These are phyloP conservation scores for Pseudogymnoascus sp. DNA, from an alignment of 2,329 filamentous ascomycete species.

Conservation along the genomic window DNA sequence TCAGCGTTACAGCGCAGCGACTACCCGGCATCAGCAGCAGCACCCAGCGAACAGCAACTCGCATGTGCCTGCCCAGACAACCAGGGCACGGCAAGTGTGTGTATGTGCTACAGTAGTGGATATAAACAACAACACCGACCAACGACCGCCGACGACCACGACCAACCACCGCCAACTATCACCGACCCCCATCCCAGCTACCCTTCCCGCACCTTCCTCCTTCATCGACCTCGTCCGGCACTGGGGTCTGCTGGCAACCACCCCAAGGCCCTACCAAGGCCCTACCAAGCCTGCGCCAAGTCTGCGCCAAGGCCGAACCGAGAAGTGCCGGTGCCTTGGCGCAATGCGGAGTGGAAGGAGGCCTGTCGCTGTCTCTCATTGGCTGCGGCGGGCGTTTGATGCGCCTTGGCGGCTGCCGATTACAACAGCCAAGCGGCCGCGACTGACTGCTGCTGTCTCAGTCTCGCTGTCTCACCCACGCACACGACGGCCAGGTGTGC, in stretches of 20 bases:
- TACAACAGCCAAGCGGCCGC: not conserved
- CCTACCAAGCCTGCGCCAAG: not conserved
- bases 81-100: not conserved
- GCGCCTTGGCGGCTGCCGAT: conserved; percentile 1
- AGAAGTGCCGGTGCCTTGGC: not conserved
- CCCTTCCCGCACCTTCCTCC: not conserved
- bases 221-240: not conserved
- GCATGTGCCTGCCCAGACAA: conserved; percentile 1
- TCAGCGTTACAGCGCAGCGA: not conserved
- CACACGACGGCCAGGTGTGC: not conserved
- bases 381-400: not conserved
- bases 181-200: not conserved
- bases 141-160: not conserved
- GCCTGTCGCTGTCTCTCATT: not conserved
- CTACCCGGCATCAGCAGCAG: not conserved
- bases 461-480: not conserved
- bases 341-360: not conserved
- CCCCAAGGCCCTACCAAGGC: not conserved
- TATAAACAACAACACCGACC: not conserved
- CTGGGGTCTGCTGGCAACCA: not conserved
- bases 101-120: not conserved
- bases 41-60: not conserved
- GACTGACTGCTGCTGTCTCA: not conserved
- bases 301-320: not conserved
- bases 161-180: not conserved